Base-by-base conservation (phyloP, 2,329 filamentous ascomycete genomes). In the Nothopassalora personata region DNA sequence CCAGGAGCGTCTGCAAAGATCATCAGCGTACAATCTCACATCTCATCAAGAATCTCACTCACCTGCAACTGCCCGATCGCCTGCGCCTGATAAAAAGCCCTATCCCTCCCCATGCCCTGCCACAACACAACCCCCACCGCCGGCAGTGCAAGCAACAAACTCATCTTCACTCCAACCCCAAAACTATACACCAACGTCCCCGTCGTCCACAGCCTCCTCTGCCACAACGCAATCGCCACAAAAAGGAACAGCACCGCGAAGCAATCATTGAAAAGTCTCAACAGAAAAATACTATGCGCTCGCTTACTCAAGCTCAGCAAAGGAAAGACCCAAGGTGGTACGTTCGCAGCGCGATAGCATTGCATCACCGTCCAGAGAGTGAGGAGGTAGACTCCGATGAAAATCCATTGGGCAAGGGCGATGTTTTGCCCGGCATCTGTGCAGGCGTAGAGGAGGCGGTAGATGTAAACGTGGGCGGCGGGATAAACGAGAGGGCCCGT, bases 401-500 rank as follows among this genome's bases (percentile, higher is more conserved):
- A 99, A 3, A 97, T 76, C 65, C 86, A 81, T 75, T 99, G 94
- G n/a, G 90, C 93, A 50, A 87, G 74, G 10, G 86, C 73, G 54
- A 97, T 90, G 72, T 97, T 80, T 54, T 76, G 81, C 5, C 94
- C 94, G 60, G 86, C 74, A 70, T 89, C 79, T 10, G 94, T 97
- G 58, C 96, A 67, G 70, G 84, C 76, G 76, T 96, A 92, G 10
- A 99, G 82, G 1, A 81, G 78, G 43, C 86, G 87, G 77, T 97
- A 99, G 65, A 90, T 88, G 80, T 95, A 96, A 64, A 99, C 89
- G 76, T 99, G 94, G 4, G 86, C 89, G 36, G 91, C 94, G 19
- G 94, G 94, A 76, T 99, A 99, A 60, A 99, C 94, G 53, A 97
- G 81, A 3, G 94, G 94, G 0, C 94, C 94, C 0, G 94, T 99